These are phyloP conservation scores for Candida insectalens DNA, from an alignment of 805 yeast genomes.

Conservation along the genomic window DNA sequence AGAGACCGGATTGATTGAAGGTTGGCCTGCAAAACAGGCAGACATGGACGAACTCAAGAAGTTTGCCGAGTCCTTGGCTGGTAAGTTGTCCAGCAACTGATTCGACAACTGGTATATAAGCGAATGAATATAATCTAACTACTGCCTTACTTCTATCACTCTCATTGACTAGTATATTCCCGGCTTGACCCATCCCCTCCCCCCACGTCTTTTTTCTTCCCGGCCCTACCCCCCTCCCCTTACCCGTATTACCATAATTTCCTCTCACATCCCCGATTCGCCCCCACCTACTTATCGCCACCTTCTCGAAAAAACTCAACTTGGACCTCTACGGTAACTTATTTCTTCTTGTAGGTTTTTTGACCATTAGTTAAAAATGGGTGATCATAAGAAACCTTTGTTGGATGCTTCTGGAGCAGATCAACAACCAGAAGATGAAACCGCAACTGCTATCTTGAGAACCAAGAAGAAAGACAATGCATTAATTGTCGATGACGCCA, in stretches of 20 bases:
- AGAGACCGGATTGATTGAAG: slow-evolving; percentile 71
- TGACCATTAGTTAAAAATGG: no score
- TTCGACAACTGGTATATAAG: not conserved
- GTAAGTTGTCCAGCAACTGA: slow-evolving; percentile 21
- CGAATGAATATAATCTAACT: no score
- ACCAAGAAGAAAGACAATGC: slow-evolving; percentile 96
- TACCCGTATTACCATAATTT: not conserved
- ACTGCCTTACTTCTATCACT: no score
- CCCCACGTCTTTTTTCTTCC: no score
- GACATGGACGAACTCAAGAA: slow-evolving; percentile 64
- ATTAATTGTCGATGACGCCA: slow-evolving; percentile 91
- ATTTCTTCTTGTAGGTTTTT: no score
- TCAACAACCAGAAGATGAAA: slow-evolving; percentile 29
- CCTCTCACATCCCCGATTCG: not conserved
- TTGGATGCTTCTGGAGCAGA: slow-evolving; percentile 29
- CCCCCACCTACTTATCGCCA: not conserved
- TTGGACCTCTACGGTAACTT: slow-evolving; percentile 9
- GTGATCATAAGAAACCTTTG: slow-evolving; percentile 27
- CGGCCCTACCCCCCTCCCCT: no score
- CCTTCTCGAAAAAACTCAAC: not conserved
- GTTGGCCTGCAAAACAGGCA: slow-evolving; percentile 89
- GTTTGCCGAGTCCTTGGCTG: slow-evolving; percentile 50
- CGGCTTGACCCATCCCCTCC: not conserved
- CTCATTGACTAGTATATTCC: no score
- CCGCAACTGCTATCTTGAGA: slow-evolving; percentile 96